phyloP scores from a whole-genome alignment of 495 filamentous ascomycete genomes.

The Sabuloglossum arenarium region DNA sequence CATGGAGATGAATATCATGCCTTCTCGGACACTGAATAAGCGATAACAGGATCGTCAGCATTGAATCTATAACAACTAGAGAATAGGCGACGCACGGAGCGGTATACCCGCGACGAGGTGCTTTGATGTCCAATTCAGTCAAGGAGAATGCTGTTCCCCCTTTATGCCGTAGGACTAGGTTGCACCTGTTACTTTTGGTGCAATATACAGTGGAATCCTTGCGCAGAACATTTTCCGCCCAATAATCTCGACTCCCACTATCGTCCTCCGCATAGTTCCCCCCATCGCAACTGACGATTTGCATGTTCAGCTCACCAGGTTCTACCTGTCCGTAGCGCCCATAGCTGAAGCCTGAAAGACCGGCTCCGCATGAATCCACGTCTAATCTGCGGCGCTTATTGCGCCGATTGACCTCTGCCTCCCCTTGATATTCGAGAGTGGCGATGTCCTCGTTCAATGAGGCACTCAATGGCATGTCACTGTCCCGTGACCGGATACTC shows the following conservation, averaged over 20 bases:
- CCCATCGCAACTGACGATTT: constrained; percentile 76
- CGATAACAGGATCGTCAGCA: constrained; percentile 4
- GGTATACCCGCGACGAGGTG: constrained; percentile 59
- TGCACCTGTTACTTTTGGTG: constrained; percentile 63
- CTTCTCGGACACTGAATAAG: constrained; percentile 55
- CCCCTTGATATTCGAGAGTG: constrained; percentile 17
- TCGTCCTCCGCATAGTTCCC: constrained; percentile 44
- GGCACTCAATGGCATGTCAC: constrained; percentile 15
- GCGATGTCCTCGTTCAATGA: constrained; percentile 22
- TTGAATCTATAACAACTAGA: constrained; percentile 4
- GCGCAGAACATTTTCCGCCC: constrained; percentile 59
- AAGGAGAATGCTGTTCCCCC: constrained; percentile 59
- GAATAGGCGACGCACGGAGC: constrained; percentile 45
- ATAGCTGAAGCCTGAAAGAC: constrained; percentile 43
- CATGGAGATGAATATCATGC: constrained; percentile 87
- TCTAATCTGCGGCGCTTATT: constrained; percentile 64
- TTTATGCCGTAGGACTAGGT: constrained; percentile 62
- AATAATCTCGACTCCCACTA: constrained; percentile 30
- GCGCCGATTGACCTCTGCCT: constrained; percentile 18
- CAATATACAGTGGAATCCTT: constrained; percentile 77
- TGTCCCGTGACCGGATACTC: constrained; percentile 3
- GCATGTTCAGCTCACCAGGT: constrained; percentile 59
- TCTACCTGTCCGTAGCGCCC: constrained; percentile 70
- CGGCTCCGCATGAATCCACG: constrained; percentile 29
- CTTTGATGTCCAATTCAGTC: constrained; percentile 72